Evolutionary conservation across 345 rosid species (phyloP).

Genomic region (Clarkia xantiana): DNA sequence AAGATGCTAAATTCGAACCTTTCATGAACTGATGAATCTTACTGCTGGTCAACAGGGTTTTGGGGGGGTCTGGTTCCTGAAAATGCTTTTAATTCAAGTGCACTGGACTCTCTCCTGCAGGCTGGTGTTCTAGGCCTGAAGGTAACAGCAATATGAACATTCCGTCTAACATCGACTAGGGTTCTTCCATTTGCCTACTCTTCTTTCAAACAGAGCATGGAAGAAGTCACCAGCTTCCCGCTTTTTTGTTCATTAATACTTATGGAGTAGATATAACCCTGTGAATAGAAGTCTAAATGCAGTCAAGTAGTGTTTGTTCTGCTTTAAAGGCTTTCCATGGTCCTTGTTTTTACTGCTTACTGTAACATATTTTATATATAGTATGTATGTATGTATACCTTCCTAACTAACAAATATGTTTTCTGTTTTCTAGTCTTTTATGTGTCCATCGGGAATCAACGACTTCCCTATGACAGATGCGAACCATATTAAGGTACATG

Average conservation of each 20-base stretch:
- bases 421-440: conserved; percentile 55
- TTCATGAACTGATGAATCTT: background rate
- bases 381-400: background rate
- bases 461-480: conserved; percentile 93
- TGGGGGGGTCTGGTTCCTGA: conserved; percentile 99
- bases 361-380: too few species aligned
- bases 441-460: conserved; percentile 94
- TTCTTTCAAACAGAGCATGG: too few species aligned
- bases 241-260: too few species aligned
- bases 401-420: conserved; percentile 7
- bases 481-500: conserved; percentile 67
- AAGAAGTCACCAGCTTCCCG: too few species aligned
- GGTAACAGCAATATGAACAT: conserved; percentile 21
- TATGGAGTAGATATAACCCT: too few species aligned
- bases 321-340: too few species aligned
- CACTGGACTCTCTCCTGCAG: conserved; percentile 52
- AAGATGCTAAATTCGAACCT: conserved; percentile 1
- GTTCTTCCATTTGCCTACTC: too few species aligned
- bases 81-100: conserved; percentile 63
- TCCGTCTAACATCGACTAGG: too few species aligned
- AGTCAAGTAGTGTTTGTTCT: too few species aligned
- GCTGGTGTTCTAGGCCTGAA: conserved; percentile 93
- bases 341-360: too few species aligned
- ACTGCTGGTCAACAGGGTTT: conserved; percentile 36
- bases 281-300: too few species aligned